Evolutionary conservation across 495 filamentous ascomycete genomes (phyloP), one percentile per base, ranked within the genome.

Genomic region (Neurospora africana): DNA sequence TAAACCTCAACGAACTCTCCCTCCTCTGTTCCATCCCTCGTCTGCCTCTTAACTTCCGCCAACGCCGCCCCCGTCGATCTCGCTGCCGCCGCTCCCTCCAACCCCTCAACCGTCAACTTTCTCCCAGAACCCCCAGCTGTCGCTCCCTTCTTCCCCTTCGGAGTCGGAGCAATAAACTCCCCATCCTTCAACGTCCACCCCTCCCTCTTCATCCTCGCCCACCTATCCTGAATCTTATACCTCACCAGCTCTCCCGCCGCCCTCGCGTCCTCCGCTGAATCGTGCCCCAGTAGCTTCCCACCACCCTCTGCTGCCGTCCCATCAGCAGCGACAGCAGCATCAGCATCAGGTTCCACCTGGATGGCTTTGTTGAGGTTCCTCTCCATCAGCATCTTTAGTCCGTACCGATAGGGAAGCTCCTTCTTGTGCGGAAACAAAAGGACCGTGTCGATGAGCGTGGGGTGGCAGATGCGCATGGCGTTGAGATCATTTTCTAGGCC

Each of bases 401-500:
- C 87, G 79, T 91, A 85, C 37, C 96, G 89, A 67, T 88, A 82
- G 0, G 95, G 95, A 3, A 97, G 82, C 17, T 93, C 92, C 4
- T 82, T 82, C 23, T 82, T 87, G 75, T 95, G 91, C 0, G 94
- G 94, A 78, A 87, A 99, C 0, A 97, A 87, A 0, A 98, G 81
- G 30, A 92, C 87, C 3, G 94, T 97, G 81, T 99, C 95, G 75
- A 98, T 86, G 67, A 98, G 85, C 2, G 86, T 90, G 0, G 90
- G 91, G 76, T 99, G 95, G 65, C 96, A 89, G 58, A 99, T 85
- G 15, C 95, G 89, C 67, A 89, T 83, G 17, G 89, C 87, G 78
- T 95, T 95, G 30, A 99, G 86, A 77, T 99, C 95, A 78, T 99
- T 99, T 77, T 98, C 95, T 11, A 98, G 88, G 7, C 92, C 94